Base-by-base conservation (phyloP, 192 early-diverging fungal genomes). In the Physocladia obscura region DNA sequence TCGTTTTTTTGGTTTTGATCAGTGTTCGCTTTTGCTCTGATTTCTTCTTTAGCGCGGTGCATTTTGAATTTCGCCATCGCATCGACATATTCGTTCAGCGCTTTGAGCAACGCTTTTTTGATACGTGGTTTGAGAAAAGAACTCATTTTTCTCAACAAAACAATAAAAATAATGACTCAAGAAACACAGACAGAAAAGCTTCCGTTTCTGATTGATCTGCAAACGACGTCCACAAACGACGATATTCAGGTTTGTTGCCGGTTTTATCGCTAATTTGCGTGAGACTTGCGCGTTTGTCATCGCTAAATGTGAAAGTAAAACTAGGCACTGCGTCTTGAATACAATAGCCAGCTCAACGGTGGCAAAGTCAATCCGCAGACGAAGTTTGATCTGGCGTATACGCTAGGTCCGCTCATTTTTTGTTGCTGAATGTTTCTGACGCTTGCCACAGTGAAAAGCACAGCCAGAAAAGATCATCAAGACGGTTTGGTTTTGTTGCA, bases 321-420 rank as follows among this genome's bases (percentile, higher is more conserved):
- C n/a, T 34, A 62, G 61, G 32, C 49, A 5, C 32, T 73, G 24
- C 49, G 51, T 22, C 4, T 39, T 2, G 62, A 52, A 34, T 82
- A 76, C 73, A 22, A 60, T 80, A 91, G 57, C 81, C 89, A 62
- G 89, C 56, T 39, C 30, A 35, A 8, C 15, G 8, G 30, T 6
- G 91, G 71, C 74, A 85, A 50, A 79, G 88, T 63, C 79, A 82
- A 27, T 82, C 89, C 74, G 26, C 96, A 98, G 79, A 94, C 92
- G 55, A 95, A 94, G 75, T 98, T 98, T 83, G 96, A 98, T 83
- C 94, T 92, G 71, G 93, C 96, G 0, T 98, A 95, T 93, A 93
- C 90, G 0, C 85, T 96, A 37, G 87, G 93, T 71, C 88, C 87
- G 76, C 19, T 32, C 19, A 17, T 26, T 21, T n/a, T 35, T 13